Percentiles rank a stretch among this genome's conserved stretches.
Conservation (phyloP, 169 alveolate genomes). For the Miamiensis avidus region DNA sequence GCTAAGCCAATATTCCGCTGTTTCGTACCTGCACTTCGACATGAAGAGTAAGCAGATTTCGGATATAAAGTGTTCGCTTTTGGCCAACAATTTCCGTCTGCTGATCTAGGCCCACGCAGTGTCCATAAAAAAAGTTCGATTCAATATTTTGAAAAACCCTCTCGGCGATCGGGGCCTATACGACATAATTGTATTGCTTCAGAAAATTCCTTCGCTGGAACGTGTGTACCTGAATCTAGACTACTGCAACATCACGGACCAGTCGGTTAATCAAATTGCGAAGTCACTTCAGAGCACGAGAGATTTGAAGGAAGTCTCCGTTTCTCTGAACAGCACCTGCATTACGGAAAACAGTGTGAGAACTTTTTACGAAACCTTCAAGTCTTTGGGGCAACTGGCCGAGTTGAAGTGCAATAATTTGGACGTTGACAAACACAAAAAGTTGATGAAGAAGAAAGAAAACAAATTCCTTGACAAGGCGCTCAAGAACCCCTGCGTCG, state of each 20-base stretch:
- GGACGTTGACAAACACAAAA: not conserved
- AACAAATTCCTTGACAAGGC: not conserved
- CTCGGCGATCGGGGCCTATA: not conserved
- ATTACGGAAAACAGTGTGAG: not conserved
- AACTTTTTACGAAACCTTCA: not conserved
- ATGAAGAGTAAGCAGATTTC: not conserved
- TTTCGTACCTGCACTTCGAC: not conserved
- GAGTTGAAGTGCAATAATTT: not conserved
- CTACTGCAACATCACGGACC: not conserved
- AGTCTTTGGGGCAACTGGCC: not conserved
- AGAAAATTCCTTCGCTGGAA: not conserved
- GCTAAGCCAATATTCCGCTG: not conserved
- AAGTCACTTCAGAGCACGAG: too few species aligned
- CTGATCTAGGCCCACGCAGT: not conserved
- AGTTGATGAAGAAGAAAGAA: not conserved
- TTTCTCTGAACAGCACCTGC: not conserved
- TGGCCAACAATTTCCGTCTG: not conserved
- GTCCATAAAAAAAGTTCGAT: not conserved
- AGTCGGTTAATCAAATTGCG: not conserved
- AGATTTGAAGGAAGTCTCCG: not conserved
- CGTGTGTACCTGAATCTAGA: not conserved
- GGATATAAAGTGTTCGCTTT: not conserved
- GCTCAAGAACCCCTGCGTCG: not conserved
- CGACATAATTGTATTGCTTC: not conserved
- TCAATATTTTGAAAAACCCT: not conserved